Evolutionary conservation across 306 rosid genomes (phyloP).

Genomic region (Abrus pulchellus): DNA sequence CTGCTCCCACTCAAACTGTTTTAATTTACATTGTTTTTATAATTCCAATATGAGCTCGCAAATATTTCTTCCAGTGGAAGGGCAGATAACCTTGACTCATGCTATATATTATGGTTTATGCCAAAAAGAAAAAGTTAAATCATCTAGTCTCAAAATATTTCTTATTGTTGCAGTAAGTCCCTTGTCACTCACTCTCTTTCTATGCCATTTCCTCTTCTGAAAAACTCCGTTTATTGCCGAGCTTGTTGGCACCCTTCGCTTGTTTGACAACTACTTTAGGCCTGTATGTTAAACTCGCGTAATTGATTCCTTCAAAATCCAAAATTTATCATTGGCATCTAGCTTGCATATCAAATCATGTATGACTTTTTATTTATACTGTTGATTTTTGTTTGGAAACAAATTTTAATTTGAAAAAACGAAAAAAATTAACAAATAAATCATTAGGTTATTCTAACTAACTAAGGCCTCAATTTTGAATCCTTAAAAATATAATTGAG

Average conservation of each 20-base stretch:
- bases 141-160: conserved; percentile 7
- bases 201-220: background rate
- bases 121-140: conserved; percentile 6
- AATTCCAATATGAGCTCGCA: background rate
- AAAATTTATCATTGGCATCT: too few relatives aligned
- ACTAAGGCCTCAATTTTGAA: background rate
- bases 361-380: too few relatives aligned
- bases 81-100: conserved; percentile 53
- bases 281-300: too few relatives aligned
- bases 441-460: background rate
- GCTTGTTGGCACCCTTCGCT: background rate
- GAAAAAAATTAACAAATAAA: too few relatives aligned
- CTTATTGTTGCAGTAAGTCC: conserved; percentile 14
- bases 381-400: too few relatives aligned
- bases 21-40: background rate
- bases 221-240: background rate
- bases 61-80: conserved; percentile 37
- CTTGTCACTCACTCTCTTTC: conserved; percentile 21
- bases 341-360: too few relatives aligned
- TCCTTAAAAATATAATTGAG: background rate
- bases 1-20: conserved; percentile 50
- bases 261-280: too few relatives aligned
- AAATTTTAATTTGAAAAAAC: too few relatives aligned
- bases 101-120: conserved; percentile 33
- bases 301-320: too few relatives aligned